Evolutionary conservation across 176 grass and related monocot species (phyloP), one percentile per base, ranked within the genome.

Genomic region (Aegilops speltoides): DNA sequence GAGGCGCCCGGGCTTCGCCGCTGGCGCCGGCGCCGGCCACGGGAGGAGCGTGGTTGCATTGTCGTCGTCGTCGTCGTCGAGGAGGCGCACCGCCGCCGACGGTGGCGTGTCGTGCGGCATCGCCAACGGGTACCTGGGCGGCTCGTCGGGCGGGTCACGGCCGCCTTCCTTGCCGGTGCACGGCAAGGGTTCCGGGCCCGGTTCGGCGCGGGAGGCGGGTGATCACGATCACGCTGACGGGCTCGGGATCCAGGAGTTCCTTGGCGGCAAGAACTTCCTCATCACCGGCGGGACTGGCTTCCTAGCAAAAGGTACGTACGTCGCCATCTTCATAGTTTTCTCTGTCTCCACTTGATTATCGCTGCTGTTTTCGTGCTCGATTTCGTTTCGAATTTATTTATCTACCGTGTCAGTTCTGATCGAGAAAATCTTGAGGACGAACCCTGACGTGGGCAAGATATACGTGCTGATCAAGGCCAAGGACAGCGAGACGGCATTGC

Each of bases 251-350:
- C 81, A 43, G 6, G 81, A 85, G 62, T 95, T 98, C 38, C 90
- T 98, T 22, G 82, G 88, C 6, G 88, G 82, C 63, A 98, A 98
- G 92, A 85, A 94, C 68, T 94, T 98, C 34, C 91, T 98, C 74
- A 72, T 98, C 67, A 98, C 96, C 16, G 96, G 96, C 26, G 96
- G 91, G 28, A 98, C 93, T 33, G 96, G 96, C 4, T 98, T 98
- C 90, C 86, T 98, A 16, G 93, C 90, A 0, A 98, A 98, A 94
- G 96, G 96, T 98, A 60, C 68, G 54, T 40, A 0, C 1, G 24
- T 28, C 5, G 24, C 17, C 73, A 36, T 68, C 19, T 64, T 16
- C 20, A 4, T 65, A 16, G 17, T 3, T 32, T 5, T 67, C 64
- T 31, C 7, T 41, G 4, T 4, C 23, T 19, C 17, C 15, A 5